Evolutionary conservation across 108 stramenopile genomes (phyloP), one percentile per base, ranked within the genome.

Genomic region (Cyclotella atomus): DNA sequence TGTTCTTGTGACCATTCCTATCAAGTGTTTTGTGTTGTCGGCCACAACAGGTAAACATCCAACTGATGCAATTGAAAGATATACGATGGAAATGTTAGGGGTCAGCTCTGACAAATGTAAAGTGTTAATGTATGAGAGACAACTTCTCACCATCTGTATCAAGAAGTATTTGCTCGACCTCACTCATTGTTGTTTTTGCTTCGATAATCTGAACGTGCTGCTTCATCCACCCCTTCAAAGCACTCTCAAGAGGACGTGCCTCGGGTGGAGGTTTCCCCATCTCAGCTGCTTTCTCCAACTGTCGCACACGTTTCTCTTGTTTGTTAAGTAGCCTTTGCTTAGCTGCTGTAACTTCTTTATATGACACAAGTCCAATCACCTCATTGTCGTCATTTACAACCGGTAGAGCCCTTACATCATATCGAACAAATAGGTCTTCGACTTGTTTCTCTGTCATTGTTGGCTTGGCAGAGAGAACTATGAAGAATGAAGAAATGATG

Each of bases 171-270:
- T 78, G 76, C 68, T 95, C 94, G 1, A 91, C 90, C 59, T 95
- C 91, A 1, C 86, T 78, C 94, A 95, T 92, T 12, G 94, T 95
- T 33, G 59, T 62, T 69, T 83, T 83, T 0, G 85, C 88, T 44
- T 88, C 88, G 9, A 89, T 90, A n/a, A 81, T 75, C 63, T 82
- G 76, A 52, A 95, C 89, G 68, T 95, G 90, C 63, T 95, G 90
- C 35, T 89, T 88, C 94, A 95, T 95, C 94, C 94, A 95, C 19
- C 85, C 94, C 75, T 95, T 95, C 21, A 95, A 76, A 30, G 93
- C 84, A 56, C 89, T 86, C 24, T 88, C 89, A 23, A 68, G 57
- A 38, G 73, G 77, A 17, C 86, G 75, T 4, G 45, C 64, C 24
- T 89, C 85, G 46, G 86, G 78, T 2, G 80, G 57, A 55, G 75